Base-by-base conservation (phyloP, 2,329 filamentous ascomycete genomes). In the Pseudopithomyces maydicus region DNA sequence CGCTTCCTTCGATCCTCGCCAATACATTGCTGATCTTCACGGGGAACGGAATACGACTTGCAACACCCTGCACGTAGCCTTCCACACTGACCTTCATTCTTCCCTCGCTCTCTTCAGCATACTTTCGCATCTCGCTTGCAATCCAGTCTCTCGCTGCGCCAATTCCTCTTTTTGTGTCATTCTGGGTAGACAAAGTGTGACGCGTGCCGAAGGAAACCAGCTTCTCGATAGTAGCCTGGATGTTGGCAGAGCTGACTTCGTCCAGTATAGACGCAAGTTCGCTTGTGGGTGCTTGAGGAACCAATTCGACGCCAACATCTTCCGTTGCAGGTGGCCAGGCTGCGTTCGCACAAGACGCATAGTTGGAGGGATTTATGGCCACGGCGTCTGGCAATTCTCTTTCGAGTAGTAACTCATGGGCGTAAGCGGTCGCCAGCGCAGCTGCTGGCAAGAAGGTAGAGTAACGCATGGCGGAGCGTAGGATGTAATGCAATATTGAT, bases 121-220 rank as follows among this genome's bases (percentile, higher is more conserved):
- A 80, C 36, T 70, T 72, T 42, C 73, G 70, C 75, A 84, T 83
- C 66, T 85, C 79, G 22, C 72, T 71, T 32, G 78, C 77, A 46
- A 86, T 81, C 83, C 84, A 86, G 64, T 85, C 82, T 57, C 84
- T 71, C 11, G 84, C 83, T 6, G 84, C 84, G 1, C 83, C 82
- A 51, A 86, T 85, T 1, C 84, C 84, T 5, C 80, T 75, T 2
- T 76, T 80, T 3, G 77, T 77, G 33, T 78, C 79, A 56, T 81
- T 84, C 60, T 85, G 82, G 1, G 72, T 77, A 5, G 82, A 84
- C 0, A 85, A 72, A 1, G 84, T 86, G 64, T 86, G 83, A 7
- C 84, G 77, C 5, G 84, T 86, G 26, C 82, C 84, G 59, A 85
- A 87, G 15, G 78, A 80, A 3, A 82, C 83, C 1, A 86, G 78